Evolutionary conservation across 768 basidiomycete species (phyloP).

Genomic region (Xerocomus spinulosus): DNA sequence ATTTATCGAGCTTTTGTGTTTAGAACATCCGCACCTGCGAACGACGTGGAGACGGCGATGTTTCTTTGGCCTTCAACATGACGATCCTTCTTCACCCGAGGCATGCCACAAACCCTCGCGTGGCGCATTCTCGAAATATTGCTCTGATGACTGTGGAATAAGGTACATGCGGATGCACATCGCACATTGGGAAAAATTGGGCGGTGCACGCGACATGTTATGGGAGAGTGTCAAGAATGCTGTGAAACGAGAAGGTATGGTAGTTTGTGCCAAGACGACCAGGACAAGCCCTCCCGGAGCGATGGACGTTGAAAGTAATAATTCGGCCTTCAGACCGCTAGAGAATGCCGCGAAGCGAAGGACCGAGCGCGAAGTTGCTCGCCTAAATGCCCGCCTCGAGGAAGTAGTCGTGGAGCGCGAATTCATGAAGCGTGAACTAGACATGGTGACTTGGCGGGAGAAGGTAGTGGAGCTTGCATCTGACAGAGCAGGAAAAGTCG

Average conservation of each 20-base stretch:
- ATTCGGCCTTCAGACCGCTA: conserved; percentile 7
- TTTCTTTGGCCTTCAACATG: conserved; percentile 61
- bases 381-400: conserved; percentile 50
- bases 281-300: conserved; percentile 23
- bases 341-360: conserved; percentile 42
- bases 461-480: conserved; percentile 61
- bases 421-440: conserved; percentile 62
- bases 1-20: neutral
- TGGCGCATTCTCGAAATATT: conserved; percentile 85
- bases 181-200: conserved; percentile 55
- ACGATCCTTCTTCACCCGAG: conserved; percentile 54
- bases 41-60: conserved; percentile 83
- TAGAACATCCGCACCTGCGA: conserved; percentile 56
- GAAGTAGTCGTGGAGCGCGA: conserved; percentile 59
- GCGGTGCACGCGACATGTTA: conserved; percentile 57
- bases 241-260: conserved; percentile 66
- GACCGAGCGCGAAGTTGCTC: conserved; percentile 51
- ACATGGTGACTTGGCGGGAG: conserved; percentile 66
- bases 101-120: conserved; percentile 80
- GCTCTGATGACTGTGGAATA: conserved; percentile 83
- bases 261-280: conserved; percentile 41
- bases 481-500: conserved; percentile 58
- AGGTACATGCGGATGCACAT: conserved; percentile 66
- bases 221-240: conserved; percentile 75
- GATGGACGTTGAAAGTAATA: conserved; percentile 16